A percentile compares a stretch with the other conserved stretches of the same genome.
Evolutionary conservation across 2,329 filamentous ascomycete genomes (phyloP).

Genomic region (Davidsoniella eucalypti): DNA sequence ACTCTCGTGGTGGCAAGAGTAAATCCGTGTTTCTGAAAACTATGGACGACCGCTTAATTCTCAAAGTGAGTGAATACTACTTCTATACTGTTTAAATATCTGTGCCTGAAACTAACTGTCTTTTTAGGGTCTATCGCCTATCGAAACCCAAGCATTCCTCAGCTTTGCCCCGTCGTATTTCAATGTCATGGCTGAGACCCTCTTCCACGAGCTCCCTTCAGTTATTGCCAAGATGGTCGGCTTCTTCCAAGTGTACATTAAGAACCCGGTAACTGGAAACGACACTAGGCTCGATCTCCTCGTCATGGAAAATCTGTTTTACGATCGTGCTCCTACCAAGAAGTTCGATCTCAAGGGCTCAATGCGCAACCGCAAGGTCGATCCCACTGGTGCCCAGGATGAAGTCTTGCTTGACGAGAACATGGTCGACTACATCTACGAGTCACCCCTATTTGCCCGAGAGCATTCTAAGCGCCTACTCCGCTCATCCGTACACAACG

Average conservation of each 20-base stretch:
- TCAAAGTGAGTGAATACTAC: constrained; percentile 39
- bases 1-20: constrained; percentile 93
- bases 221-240: constrained; percentile 99
- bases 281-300: constrained; percentile 92
- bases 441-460: constrained; percentile 83
- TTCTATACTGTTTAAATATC: neutral
- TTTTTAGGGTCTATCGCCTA: constrained; percentile 56
- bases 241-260: constrained; percentile 94
- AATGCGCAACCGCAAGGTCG: constrained; percentile 96
- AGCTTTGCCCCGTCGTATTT: constrained; percentile 96
- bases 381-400: constrained; percentile 87
- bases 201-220: constrained; percentile 88
- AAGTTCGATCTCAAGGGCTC: constrained; percentile 95
- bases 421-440: constrained; percentile 98
- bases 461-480: constrained; percentile 94
- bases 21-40: constrained; percentile 97
- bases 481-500: constrained; percentile 86
- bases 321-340: constrained; percentile 75
- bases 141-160: constrained; percentile 87
- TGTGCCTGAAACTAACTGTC: neutral
- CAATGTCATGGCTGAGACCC: constrained; percentile 85
- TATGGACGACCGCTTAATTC: constrained; percentile 78
- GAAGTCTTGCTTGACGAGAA: constrained; percentile 96
- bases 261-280: constrained; percentile 76
- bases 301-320: constrained; percentile 96